phyloP scores from a whole-genome alignment of 2,329 filamentous ascomycete species.

The Trichothecium sympodiale region DNA sequence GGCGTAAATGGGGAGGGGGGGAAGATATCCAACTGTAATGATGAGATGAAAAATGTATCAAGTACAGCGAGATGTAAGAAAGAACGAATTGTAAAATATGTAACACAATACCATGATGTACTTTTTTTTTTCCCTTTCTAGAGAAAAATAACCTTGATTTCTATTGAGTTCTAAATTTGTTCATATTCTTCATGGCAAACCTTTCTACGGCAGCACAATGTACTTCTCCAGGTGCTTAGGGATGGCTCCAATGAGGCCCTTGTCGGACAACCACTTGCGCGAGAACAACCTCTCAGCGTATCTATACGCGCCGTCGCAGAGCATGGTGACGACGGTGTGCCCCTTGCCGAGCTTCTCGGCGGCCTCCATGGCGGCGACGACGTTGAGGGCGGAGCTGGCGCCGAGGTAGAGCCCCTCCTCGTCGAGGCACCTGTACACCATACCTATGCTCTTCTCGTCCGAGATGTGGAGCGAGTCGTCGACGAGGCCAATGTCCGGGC shows the following conservation, averaged over 20 bases:
- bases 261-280: slow-evolving; percentile 77
- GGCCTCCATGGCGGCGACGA: slow-evolving; percentile 88
- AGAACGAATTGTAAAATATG: slow-evolving; percentile 7
- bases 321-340: slow-evolving; percentile 82
- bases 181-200: background rate
- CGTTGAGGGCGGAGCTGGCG: slow-evolving; percentile 87
- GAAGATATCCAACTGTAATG: no score
- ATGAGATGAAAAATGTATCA: slow-evolving; percentile 6
- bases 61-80: slow-evolving; percentile 9
- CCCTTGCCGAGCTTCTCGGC: slow-evolving; percentile 83
- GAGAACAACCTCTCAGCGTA: slow-evolving; percentile 94
- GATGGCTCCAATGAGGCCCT: slow-evolving; percentile 71
- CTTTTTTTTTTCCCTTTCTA: slow-evolving; percentile 12
- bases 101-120: slow-evolving; percentile 11
- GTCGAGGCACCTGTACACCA: slow-evolving; percentile 94
- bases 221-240: slow-evolving; percentile 84
- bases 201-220: slow-evolving; percentile 67
- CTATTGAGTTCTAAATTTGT: no score
- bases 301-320: slow-evolving; percentile 94
- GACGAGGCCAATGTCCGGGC: slow-evolving; percentile 70
- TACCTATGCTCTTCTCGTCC: slow-evolving; percentile 91
- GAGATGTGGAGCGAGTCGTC: slow-evolving; percentile 77
- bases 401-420: slow-evolving; percentile 94
- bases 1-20: background rate
- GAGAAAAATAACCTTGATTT: slow-evolving; percentile 11